phyloP scores from a whole-genome alignment of 768 basidiomycete genomes.

The Rhodotorula sphaerocarpa region DNA sequence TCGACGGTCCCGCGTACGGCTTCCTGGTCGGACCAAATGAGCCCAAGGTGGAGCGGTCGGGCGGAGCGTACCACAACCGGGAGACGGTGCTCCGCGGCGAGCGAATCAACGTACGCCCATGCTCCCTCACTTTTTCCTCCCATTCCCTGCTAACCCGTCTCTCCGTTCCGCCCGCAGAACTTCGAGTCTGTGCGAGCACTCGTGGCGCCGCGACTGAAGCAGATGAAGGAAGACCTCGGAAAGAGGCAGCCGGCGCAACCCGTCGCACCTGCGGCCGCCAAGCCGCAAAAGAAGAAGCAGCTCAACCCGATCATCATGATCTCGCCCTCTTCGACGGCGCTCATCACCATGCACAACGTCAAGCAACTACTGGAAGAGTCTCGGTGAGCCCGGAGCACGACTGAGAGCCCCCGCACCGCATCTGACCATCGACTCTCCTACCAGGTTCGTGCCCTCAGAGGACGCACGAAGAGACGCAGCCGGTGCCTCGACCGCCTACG shows the following conservation, averaged over 20 bases:
- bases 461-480: constrained; percentile 51
- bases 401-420: too few species aligned
- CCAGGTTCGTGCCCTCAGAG: constrained; percentile 65
- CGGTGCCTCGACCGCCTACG: constrained; percentile 53
- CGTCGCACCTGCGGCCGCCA: constrained; percentile 1
- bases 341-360: constrained; percentile 97
- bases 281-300: constrained; percentile 39
- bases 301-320: constrained; percentile 90
- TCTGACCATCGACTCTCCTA: neutral
- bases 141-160: neutral
- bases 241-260: neutral
- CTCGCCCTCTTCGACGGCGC: constrained; percentile 84
- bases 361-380: constrained; percentile 87
- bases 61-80: constrained; percentile 47
- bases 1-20: constrained; percentile 32
- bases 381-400: constrained; percentile 48
- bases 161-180: constrained; percentile 53
- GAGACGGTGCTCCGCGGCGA: constrained; percentile 73
- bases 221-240: constrained; percentile 52
- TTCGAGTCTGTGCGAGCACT: constrained; percentile 61
- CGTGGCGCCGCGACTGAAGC: constrained; percentile 70
- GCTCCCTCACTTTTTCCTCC: neutral
- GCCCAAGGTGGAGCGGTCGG: constrained; percentile 43
- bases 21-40: constrained; percentile 61
- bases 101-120: constrained; percentile 64